Percentiles rank a stretch among this genome's conserved stretches.
phyloP scores from a whole-genome alignment of 768 basidiomycete genomes.

The Suillus alpinus region DNA sequence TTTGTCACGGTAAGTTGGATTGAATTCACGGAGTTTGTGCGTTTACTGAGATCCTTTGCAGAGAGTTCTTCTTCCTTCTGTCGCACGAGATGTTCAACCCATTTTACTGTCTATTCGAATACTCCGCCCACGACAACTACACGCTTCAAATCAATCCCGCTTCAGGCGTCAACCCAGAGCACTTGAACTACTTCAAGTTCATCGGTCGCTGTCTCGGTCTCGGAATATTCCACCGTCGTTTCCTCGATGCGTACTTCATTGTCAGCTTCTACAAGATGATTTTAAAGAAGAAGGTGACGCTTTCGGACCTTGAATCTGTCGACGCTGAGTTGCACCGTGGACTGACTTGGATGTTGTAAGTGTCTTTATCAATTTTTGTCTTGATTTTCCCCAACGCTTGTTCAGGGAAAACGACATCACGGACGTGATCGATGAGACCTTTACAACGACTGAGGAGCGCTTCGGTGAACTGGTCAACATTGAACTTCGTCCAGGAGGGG shows the following conservation, averaged over 20 bases:
- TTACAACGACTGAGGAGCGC: slow-evolving; percentile 94
- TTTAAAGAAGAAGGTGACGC: slow-evolving; percentile 92
- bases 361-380: slow-evolving; percentile 11
- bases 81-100: slow-evolving; percentile 99
- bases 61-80: slow-evolving; percentile 99
- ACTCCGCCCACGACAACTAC: slow-evolving; percentile 99
- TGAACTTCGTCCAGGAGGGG: slow-evolving; percentile 88
- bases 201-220: slow-evolving; percentile 94
- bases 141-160: slow-evolving; percentile 99
- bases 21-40: background rate
- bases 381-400: slow-evolving; percentile 9
- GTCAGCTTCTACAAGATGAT: slow-evolving; percentile 99
- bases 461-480: slow-evolving; percentile 98
- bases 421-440: slow-evolving; percentile 96
- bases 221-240: slow-evolving; percentile 98
- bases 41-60: slow-evolving; percentile 31
- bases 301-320: slow-evolving; percentile 93
- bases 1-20: slow-evolving; percentile 72
- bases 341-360: slow-evolving; percentile 98
- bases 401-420: slow-evolving; percentile 95
- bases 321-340: slow-evolving; percentile 94
- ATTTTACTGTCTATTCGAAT: slow-evolving; percentile 99
- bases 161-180: slow-evolving; percentile 97
- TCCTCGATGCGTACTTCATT: slow-evolving; percentile 99
- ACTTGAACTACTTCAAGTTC: slow-evolving; percentile 99